Evolutionary conservation across 495 filamentous ascomycete species (phyloP), one percentile per base, ranked within the genome.

Genomic region (Lichenothelia convexa): DNA sequence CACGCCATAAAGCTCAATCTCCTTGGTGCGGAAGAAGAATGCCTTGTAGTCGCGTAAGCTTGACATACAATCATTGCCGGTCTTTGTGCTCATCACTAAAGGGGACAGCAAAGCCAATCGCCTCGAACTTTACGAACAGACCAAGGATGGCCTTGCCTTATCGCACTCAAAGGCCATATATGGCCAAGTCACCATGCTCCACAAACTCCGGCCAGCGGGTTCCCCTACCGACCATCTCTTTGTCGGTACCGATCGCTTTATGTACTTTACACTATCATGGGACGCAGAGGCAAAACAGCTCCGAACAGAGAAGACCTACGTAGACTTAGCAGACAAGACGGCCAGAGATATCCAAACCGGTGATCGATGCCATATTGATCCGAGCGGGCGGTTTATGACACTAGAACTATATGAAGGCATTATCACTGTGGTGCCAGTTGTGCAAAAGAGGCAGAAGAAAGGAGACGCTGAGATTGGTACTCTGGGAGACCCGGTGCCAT

Each of bases 251-350:
- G 78, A 92, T 49, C 74, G 80, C 36, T 80, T 76, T 46, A 74
- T 78, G 40, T 94, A 92, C 57, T 93, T 93, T 50, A 89, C 82
- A 4, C 56, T 93, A 12, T 71, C 64, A 0, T 99, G 89, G 89
- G 75, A 93, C 55, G 41, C 62, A 9, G 47, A 67, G 6, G 64
- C 52, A n/a, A 59, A 61, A 17, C 60, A 67, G 41, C 56, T 92
- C 1, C 67, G 68, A 20, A 91, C 82, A 12, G 63, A 78, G 26
- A 70, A 79, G 39, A 65, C 56, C 18, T 80, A 72, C 44, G 68
- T 74, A 35, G 80, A 92, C 45, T 60, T 77, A 5, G 65, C 77
- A 5, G 84, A 93, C 51, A 80, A 76, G 44, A 71, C 80, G 55
- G 78, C 82, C 46, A 67, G 82, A 20, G 78, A 89, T 46, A 72